These are phyloP conservation scores for Cryptococcus depauperatus DNA, from an alignment of 1,284 basidiomycete species.

Conservation along the genomic window DNA sequence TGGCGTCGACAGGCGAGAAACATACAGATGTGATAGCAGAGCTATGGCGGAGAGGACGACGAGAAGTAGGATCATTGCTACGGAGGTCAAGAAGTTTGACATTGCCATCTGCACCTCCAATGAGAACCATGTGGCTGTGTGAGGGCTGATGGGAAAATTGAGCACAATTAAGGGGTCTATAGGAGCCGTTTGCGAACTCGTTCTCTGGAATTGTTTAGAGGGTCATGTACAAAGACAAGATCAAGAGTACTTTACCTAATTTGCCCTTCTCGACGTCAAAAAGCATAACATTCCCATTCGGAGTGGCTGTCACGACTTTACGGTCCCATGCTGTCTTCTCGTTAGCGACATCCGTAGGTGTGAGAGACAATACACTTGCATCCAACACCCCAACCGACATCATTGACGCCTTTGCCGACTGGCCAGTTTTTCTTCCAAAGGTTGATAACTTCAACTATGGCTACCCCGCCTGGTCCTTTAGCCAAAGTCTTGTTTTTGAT, in stretches of 20 bases:
- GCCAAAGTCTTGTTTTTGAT: slow-evolving; percentile 9
- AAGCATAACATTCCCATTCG: slow-evolving; percentile 74
- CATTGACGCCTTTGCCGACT: slow-evolving; percentile 45
- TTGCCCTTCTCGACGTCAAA: slow-evolving; percentile 73
- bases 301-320: slow-evolving; percentile 72
- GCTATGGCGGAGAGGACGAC: slow-evolving; percentile 62
- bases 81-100: slow-evolving; percentile 57
- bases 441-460: slow-evolving; percentile 39
- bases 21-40: slow-evolving; percentile 62
- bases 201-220: too few species aligned
- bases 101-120: slow-evolving; percentile 67
- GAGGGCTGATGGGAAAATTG: slow-evolving; percentile 51
- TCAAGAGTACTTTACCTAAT: slow-evolving; percentile 61
- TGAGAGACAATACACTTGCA: slow-evolving; percentile 49
- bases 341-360: too few species aligned
- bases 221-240: too few species aligned
- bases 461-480: slow-evolving; percentile 33
- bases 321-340: slow-evolving; percentile 58
- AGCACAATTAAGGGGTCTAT: slow-evolving; percentile 65
- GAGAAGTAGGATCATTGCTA: slow-evolving; percentile 58
- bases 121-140: slow-evolving; percentile 63
- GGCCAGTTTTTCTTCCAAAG: slow-evolving; percentile 41
- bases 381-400: slow-evolving; percentile 71
- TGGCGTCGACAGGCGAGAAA: slow-evolving; percentile 61
- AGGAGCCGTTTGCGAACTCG: slow-evolving; percentile 63